Evolutionary conservation across 768 basidiomycete genomes (phyloP).

Genomic region (Psilocybe azurescens): DNA sequence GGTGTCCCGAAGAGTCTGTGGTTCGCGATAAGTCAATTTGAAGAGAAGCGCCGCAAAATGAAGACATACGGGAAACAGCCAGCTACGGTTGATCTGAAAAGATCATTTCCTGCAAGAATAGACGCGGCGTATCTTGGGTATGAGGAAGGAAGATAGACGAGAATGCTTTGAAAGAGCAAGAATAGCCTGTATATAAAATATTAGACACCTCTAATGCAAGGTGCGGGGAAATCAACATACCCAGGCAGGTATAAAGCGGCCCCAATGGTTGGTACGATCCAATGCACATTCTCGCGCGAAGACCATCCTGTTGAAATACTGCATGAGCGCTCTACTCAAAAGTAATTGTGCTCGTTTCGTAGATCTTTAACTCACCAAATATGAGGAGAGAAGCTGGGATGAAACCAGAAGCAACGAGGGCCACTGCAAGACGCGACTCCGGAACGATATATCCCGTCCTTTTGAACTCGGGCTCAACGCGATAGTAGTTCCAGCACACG

Average conservation of each 20-base stretch:
- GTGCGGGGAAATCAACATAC: background rate
- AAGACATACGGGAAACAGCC: slow-evolving; percentile 5
- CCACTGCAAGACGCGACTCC: background rate
- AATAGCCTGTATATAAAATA: background rate
- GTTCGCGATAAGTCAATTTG: background rate
- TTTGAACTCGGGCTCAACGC: slow-evolving; percentile 2
- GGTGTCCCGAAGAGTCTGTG: background rate
- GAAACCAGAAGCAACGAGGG: slow-evolving; percentile 1
- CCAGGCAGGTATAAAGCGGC: slow-evolving; percentile 8
- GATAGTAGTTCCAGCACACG: slow-evolving; percentile 1
- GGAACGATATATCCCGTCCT: background rate
- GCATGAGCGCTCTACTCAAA: too few relatives aligned
- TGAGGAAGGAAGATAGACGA: background rate
- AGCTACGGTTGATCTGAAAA: background rate
- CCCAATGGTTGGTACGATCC: slow-evolving; percentile 8
- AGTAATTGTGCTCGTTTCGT: too few relatives aligned
- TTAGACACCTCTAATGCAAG: background rate
- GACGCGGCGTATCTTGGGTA: background rate
- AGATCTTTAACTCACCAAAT: background rate
- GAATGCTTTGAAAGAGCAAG: background rate
- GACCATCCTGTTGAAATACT: background rate
- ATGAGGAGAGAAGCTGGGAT: slow-evolving; percentile 4
- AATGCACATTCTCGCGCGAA: background rate
- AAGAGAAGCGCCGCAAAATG: background rate
- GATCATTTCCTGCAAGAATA: background rate